These are phyloP conservation scores for Zasmidium cellare DNA, from an alignment of 2,329 filamentous ascomycete genomes.

Conservation along the genomic window DNA sequence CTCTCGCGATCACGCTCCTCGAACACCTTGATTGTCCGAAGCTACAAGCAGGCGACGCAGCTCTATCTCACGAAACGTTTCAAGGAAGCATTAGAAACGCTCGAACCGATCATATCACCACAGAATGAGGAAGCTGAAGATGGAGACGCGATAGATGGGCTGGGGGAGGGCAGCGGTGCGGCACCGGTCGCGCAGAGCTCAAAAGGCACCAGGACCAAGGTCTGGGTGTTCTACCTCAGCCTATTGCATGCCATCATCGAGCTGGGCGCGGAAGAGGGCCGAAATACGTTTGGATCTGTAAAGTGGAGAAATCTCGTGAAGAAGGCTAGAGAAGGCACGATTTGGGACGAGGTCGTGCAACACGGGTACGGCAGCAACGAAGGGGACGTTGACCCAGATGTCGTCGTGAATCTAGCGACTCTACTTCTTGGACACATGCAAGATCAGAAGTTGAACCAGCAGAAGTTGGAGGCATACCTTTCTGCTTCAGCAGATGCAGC, in stretches of 20 bases:
- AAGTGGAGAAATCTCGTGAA: constrained; percentile 80
- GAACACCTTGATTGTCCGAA: constrained; percentile 78
- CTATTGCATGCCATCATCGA: constrained; percentile 90
- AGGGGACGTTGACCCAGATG: constrained; percentile 89
- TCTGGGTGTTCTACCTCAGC: constrained; percentile 96
- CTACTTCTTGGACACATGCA: constrained; percentile 87
- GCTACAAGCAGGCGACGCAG: constrained; percentile 90
- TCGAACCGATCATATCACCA: constrained; percentile 77
- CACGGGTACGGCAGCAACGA: constrained; percentile 87
- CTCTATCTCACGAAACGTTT: constrained; percentile 92
- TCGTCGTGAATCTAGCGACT: constrained; percentile 89
- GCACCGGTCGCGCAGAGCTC: constrained; percentile 80
- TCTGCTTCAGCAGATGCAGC: constrained; percentile 58
- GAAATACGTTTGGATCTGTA: constrained; percentile 78
- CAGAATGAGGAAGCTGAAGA: constrained; percentile 27
- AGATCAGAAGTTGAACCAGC: constrained; percentile 80
- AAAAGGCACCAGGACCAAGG: constrained; percentile 82
- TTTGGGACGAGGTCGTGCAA: constrained; percentile 93
- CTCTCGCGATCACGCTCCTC: constrained; percentile 66
- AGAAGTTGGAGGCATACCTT: constrained; percentile 83
- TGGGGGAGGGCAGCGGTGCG: constrained; percentile 22
- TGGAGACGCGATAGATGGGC: constrained; percentile 26
- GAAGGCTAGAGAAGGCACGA: constrained; percentile 81
- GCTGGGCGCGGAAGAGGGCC: constrained; percentile 85
- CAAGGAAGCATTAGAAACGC: constrained; percentile 81